Base-by-base conservation (phyloP, 1,284 basidiomycete species). In the Coniophora puteana region DNA sequence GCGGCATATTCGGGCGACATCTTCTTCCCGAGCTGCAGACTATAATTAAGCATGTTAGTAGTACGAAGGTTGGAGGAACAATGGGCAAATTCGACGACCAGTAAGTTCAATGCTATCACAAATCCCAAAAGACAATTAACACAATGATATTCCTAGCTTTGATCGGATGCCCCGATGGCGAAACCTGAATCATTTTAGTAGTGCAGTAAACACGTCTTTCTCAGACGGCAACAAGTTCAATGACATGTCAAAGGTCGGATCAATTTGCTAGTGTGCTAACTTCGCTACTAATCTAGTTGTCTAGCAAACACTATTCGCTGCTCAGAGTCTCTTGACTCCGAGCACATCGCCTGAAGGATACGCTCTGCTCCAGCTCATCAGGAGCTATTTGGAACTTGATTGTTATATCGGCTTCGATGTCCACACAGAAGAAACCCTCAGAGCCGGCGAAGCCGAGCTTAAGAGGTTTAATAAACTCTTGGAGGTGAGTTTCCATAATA, bases 361-460 rank as follows among this genome's bases (percentile, higher is more conserved):
- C 43, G 26, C 41, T 0, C 46, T 67, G 4, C 43, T 66, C 1
- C 43, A 48, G 16, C 47, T 49, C 34, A 25, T 68, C 1, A 51
- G 53, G 0, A 51, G 48, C 22, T 69, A 66, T 40, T 35, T 62
- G 0, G 46, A 57, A 12, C 37, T 67, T 6, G 53, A 61, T 35
- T 60, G 56, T 42, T 64, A 53, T 40, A 46, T 56, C 3, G 47
- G 46, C 2, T 40, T 66, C 0, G 43, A 62, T 27, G 48, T 63
- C 6, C 66, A 69, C 28, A 65, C 64, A 0, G 38, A 52, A 13
- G 40, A 43, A 1, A 67, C 59, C 25, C 44, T 69, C 27, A 42
- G 30, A 7, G 45, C 33, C 8, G 60, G 62, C 0, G 27, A 44
- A 8, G 8, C 43, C 6, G 56, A 55, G 23, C 35, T 62, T 1